A percentile compares a stretch with the other conserved stretches of the same genome.
Evolutionary conservation across 805 yeast species (phyloP).

Genomic region (Scheffersomyces amazonensis): DNA sequence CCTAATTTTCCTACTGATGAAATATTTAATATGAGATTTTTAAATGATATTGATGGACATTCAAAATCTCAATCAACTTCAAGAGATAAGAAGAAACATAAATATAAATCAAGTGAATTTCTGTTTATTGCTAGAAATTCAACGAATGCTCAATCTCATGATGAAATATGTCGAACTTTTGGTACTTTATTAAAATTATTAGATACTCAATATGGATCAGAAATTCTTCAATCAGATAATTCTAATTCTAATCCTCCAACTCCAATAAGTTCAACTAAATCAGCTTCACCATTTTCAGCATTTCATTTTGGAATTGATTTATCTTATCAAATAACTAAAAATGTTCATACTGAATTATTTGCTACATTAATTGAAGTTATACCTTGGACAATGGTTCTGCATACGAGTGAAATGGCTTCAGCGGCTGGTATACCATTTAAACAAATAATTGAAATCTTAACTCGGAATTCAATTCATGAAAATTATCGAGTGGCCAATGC

Average conservation of each 20-base stretch:
- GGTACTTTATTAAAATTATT: constrained; percentile 54
- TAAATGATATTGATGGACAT: background rate
- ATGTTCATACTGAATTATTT: constrained; percentile 56
- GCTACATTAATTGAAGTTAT: constrained; percentile 66
- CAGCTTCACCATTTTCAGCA: constrained; percentile 39
- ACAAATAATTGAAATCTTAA: constrained; percentile 68
- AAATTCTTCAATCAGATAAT: constrained; percentile 25
- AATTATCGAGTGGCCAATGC: constrained; percentile 61
- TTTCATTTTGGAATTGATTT: constrained; percentile 40
- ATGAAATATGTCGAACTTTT: constrained; percentile 63
- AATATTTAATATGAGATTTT: background rate
- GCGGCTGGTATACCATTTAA: constrained; percentile 52
- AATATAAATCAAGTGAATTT: constrained; percentile 23
- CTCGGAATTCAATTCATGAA: constrained; percentile 72
- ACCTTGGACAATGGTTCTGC: constrained; percentile 56
- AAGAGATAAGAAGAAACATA: background rate
- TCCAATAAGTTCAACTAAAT: constrained; percentile 17
- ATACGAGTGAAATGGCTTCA: constrained; percentile 27
- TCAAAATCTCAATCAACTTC: no score
- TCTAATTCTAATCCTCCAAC: constrained; percentile 9
- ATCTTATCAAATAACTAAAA: constrained; percentile 28
- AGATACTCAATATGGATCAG: constrained; percentile 53
- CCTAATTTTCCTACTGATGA: constrained; percentile 73
- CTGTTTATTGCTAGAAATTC: constrained; percentile 40
- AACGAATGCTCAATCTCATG: constrained; percentile 56